Evolutionary conservation across 2,329 filamentous ascomycete species (phyloP).

Genomic region (Phyllosticta capitalensis): DNA sequence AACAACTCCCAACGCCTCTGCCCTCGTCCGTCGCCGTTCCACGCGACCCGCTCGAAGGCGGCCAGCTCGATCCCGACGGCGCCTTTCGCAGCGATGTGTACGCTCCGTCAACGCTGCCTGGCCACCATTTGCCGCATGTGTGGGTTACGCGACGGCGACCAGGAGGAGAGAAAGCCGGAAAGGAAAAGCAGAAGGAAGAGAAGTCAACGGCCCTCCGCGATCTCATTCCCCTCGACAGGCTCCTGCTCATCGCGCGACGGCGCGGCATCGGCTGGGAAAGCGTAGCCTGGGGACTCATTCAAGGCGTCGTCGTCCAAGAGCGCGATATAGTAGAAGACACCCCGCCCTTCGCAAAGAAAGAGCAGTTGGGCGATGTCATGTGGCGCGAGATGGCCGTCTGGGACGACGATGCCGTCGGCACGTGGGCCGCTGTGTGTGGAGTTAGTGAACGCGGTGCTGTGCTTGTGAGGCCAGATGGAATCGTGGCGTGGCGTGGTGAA

Average conservation of each 20-base stretch:
- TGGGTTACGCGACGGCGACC: conserved; percentile 18
- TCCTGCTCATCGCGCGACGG: not conserved
- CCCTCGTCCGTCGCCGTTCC: too few species aligned
- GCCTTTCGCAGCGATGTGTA: conserved; percentile 15
- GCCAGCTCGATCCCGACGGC: conserved; percentile 16
- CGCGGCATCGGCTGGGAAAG: not conserved
- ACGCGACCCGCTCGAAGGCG: conserved; percentile 14
- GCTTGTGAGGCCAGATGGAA: conserved; percentile 24
- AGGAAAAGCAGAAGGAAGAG: not conserved
- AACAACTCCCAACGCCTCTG: too few species aligned
- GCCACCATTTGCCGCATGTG: conserved; percentile 25
- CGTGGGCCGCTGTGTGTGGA: conserved; percentile 14
- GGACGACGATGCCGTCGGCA: conserved; percentile 13
- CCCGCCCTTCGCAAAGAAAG: too few species aligned
- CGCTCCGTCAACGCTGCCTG: conserved; percentile 20
- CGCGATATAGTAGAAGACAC: too few species aligned
- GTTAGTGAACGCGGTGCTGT: conserved; percentile 17
- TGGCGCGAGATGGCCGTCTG: not conserved
- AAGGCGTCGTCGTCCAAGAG: conserved; percentile 1
- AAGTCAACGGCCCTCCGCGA: not conserved
- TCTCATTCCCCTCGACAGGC: conserved; percentile 3
- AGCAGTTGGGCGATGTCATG: not conserved
- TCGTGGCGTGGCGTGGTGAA: conserved; percentile 18
- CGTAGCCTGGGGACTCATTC: not conserved
- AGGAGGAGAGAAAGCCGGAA: not conserved